These are phyloP conservation scores for Mycena chlorophos DNA, from an alignment of 768 basidiomycete genomes.

Conservation along the genomic window DNA sequence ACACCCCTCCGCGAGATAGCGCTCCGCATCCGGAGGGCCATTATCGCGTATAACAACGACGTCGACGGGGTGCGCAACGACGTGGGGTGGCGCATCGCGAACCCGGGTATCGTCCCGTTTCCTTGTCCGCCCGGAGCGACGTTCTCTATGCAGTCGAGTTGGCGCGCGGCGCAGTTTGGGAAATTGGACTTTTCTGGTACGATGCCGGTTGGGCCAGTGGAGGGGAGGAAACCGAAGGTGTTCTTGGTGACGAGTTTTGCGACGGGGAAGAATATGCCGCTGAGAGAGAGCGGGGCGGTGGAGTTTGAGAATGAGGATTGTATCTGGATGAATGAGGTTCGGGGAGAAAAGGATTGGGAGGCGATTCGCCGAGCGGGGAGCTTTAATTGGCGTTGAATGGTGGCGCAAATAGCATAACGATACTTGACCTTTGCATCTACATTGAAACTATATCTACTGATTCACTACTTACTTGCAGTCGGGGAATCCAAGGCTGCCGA, in stretches of 20 bases:
- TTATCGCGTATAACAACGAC: background rate
- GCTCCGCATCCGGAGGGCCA: background rate
- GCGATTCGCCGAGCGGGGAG: background rate
- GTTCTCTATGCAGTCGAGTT: background rate
- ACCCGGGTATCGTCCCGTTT: background rate
- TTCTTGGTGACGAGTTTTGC: background rate
- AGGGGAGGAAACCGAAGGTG: background rate
- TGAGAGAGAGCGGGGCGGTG: background rate
- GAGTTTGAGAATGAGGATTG: background rate
- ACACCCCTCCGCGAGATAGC: background rate
- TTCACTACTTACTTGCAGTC: constrained; percentile 42
- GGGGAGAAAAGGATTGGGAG: background rate
- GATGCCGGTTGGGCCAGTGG: background rate
- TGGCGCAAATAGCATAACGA: too few species aligned
- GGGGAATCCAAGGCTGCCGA: constrained; percentile 61
- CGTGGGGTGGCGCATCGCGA: background rate
- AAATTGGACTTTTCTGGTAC: background rate
- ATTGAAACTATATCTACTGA: too few species aligned
- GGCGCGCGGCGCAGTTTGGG: background rate
- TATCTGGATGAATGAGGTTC: background rate
- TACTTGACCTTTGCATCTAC: too few species aligned
- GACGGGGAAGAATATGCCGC: background rate
- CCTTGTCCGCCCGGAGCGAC: background rate
- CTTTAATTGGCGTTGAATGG: too few species aligned
- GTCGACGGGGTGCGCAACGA: background rate